Conservation (phyloP, 1,284 basidiomycete genomes). For the Leccinum solheimii region DNA sequence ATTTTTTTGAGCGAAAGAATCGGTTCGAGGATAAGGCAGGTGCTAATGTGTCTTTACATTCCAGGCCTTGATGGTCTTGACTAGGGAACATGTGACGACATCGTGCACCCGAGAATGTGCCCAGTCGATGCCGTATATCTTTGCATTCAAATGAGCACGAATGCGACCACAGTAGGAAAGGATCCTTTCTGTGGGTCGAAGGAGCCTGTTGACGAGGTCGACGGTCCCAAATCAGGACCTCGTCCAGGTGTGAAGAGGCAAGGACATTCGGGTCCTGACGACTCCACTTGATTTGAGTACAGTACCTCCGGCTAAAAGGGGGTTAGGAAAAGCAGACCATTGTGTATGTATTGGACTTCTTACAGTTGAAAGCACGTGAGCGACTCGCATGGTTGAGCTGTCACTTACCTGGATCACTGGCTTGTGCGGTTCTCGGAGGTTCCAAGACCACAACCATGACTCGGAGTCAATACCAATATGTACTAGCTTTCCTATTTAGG, state of each 20-base stretch:
- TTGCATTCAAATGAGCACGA: conserved; percentile 56
- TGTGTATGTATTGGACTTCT: conserved; percentile 14
- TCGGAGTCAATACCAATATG: too few species aligned
- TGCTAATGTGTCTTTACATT: conserved; percentile 44
- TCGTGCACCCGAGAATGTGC: conserved; percentile 72
- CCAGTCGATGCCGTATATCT: too few species aligned
- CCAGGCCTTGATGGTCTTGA: conserved; percentile 91
- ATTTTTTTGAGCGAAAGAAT: conserved; percentile 16
- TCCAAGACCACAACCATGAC: too few species aligned
- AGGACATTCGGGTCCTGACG: conserved; percentile 80
- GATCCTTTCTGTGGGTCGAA: conserved; percentile 74
- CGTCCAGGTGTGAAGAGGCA: conserved; percentile 83
- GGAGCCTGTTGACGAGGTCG: conserved; percentile 48
- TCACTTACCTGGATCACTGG: conserved; percentile 59
- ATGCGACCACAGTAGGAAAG: conserved; percentile 72
- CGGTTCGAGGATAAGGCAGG: conserved; percentile 18
- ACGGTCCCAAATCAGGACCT: conserved; percentile 27
- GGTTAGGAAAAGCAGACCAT: not conserved
- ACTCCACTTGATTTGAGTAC: conserved; percentile 95
- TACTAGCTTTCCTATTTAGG: not conserved
- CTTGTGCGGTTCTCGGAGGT: conserved; percentile 44
- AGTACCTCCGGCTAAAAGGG: conserved; percentile 57
- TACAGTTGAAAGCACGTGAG: conserved; percentile 68
- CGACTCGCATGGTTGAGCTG: not conserved
- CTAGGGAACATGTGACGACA: conserved; percentile 89